Base-by-base conservation (phyloP, 164 flowering plant genomes). In the Litsea cubeba region DNA sequence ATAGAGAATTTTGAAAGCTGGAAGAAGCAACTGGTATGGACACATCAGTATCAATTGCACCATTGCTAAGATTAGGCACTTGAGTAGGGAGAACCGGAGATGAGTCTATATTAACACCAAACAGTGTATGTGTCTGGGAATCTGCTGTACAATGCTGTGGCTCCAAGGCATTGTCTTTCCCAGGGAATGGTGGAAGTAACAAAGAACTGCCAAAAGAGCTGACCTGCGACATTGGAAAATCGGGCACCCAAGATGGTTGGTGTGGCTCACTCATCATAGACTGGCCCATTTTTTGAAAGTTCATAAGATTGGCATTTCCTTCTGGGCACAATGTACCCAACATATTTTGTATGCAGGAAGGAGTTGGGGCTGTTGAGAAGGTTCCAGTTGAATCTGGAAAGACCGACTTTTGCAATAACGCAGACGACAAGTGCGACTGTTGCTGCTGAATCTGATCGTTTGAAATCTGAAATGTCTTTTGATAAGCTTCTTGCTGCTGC, bases 71-170 rank as follows among this genome's bases (percentile, higher is more conserved):
- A 78, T 75, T 81, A 8, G 92, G 87, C 49, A 85, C 83, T 10
- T 85, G 83, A 50, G 82, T 82, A 22, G 92, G 88, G 49, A 90
- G 81, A 24, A 89, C 82, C 10, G 88, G 84, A 40, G 88, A 85
- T 17, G 91, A 84, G 51, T 91, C 90, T 3, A 82, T 82, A 80
- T 84, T 86, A 63, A 85, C 89, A 81, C 91, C 90, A 75, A 85
- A 90, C 30, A 86, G 75, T 73, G 83, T 79, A 46, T 85, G 91
- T 72, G 82, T 82, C 77, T 84, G 97, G 68, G 81, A 70, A 73
- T 86, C 90, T 71, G 86, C 83, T 73, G 79, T 82, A 70, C 85
- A 78, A 70, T 81, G 84, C 72, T 81, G 90, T 18, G 79, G 79
- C 72, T 87, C 90, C 69, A 81, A 30, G 20, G 82, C 74, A 68